These are phyloP conservation scores for Penicillium sp. DNA, from an alignment of 2,329 filamentous ascomycete species.

Conservation along the genomic window DNA sequence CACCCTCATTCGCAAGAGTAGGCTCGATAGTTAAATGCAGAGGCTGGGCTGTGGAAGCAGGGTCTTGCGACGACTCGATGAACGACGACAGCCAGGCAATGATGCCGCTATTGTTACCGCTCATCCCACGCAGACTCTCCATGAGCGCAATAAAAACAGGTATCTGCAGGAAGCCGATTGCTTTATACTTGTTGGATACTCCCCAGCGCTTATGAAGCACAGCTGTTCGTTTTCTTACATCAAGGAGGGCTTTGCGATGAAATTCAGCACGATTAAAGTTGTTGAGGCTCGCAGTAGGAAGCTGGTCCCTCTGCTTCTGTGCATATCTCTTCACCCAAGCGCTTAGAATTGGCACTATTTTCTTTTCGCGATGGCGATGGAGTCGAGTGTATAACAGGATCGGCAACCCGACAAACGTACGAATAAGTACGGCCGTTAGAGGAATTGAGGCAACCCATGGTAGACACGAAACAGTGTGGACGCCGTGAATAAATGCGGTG, in stretches of 20 bases:
- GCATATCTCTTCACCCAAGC: constrained; percentile 33
- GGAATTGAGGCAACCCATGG: constrained; percentile 57
- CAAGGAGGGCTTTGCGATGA: constrained; percentile 21
- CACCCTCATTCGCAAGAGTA: constrained; percentile 55
- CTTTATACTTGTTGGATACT: constrained; percentile 35
- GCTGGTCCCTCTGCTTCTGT: background rate
- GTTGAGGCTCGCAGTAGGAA: rapidly evolving
- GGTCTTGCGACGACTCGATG: constrained; percentile 15
- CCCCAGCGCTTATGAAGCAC: constrained; percentile 36
- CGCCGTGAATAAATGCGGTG: constrained; percentile 45
- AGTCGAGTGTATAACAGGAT: constrained; percentile 45
- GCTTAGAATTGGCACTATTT: constrained; percentile 42
- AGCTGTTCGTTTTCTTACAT: constrained; percentile 15
- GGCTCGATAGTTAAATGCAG: constrained; percentile 43
- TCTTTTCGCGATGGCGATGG: constrained; percentile 41
- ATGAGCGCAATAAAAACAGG: constrained; percentile 49
- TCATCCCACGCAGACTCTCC: constrained; percentile 49
- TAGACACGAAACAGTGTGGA: constrained; percentile 52
- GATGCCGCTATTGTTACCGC: constrained; percentile 42
- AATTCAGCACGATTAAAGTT: background rate
- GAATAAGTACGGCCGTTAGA: constrained; percentile 52
- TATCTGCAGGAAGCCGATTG: constrained; percentile 39
- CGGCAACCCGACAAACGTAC: constrained; percentile 48
- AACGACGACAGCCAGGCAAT: constrained; percentile 37
- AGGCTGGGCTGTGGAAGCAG: constrained; percentile 14